Base-by-base conservation (phyloP, 1,139 yeast genomes). In the Diutina neorugosa region DNA sequence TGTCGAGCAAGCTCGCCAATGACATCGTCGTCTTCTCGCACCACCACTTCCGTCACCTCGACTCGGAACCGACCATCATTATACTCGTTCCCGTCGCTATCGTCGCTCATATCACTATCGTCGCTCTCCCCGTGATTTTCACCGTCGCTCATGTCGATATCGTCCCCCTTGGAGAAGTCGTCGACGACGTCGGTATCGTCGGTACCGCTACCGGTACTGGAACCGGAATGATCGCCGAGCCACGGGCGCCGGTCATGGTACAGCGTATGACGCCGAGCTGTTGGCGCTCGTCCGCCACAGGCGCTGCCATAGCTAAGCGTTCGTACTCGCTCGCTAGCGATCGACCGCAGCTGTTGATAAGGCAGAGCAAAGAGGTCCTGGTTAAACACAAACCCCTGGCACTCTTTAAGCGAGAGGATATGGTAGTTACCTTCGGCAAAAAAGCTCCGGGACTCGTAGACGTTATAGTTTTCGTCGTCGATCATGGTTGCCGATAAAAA, bases 361-460 rank as follows among this genome's bases (percentile, higher is more conserved):
- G 82, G 79, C 8, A 83, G 74, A 9, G 86, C 89, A 71, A 84
- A 84, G 55, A 84, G 68, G 60, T 83, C 88, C 60, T 83, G 89
- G 64, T 85, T 85, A 76, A 87, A 85, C 19, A 80, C 68, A 61
- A 84, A 85, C 5, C 93, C 93, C 63, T 85, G 91, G 52, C 83
- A 74, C 62, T 84, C 88, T 52, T 75, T 76, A 42, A 85, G 68
- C 41, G 81, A 76, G 51, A 76, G 71, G 16, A 74, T 70, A 54
- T 67, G 71, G 57, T 69, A 70, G 51, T 67, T 65, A 5, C 69
- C 59, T 16, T 65, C 61, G 14, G 54, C 53, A 43, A 60, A 64
- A 57, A 67, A 69, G 52, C 65, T 66, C 56, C 66, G 69, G 43
- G 64, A 66, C 59, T 82, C 84, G 58, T 83, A 83, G 5, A 82